Evolutionary conservation across 164 flowering plant genomes (phyloP).

Genomic region (Taxillus chinensis): DNA sequence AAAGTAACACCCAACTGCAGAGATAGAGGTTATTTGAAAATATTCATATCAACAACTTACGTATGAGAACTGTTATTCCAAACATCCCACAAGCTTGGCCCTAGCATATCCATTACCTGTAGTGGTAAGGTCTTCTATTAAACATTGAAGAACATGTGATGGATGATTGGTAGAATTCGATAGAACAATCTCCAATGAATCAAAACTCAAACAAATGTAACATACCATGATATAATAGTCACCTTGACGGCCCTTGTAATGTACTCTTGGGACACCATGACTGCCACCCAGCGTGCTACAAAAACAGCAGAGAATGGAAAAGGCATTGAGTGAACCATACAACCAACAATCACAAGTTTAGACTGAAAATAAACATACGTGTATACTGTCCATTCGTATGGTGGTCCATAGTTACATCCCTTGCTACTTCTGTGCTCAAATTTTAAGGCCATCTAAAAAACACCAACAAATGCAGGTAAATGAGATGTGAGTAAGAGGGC

Average conservation of each 20-base stretch:
- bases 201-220: background rate
- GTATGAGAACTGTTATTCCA: constrained; percentile 41
- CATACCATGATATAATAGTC: constrained; percentile 59
- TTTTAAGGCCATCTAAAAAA: constrained; percentile 52
- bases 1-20: background rate
- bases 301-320: constrained; percentile 3
- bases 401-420: constrained; percentile 61
- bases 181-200: too few species aligned
- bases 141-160: background rate
- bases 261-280: constrained; percentile 58
- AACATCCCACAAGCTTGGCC: constrained; percentile 63
- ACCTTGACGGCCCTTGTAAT: constrained; percentile 57
- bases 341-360: background rate
- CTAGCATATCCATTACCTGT: constrained; percentile 69
- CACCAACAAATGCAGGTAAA: background rate
- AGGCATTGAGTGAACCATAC: background rate
- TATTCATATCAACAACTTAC: constrained; percentile 18
- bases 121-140: background rate
- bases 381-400: constrained; percentile 65
- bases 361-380: constrained; percentile 8
- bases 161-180: background rate
- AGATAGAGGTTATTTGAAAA: background rate
- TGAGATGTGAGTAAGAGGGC: background rate
- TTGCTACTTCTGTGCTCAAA: constrained; percentile 60
- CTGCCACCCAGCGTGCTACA: constrained; percentile 50